phyloP scores from a whole-genome alignment of 2,329 filamentous ascomycete genomes.

The Fusarium vanettenii region DNA sequence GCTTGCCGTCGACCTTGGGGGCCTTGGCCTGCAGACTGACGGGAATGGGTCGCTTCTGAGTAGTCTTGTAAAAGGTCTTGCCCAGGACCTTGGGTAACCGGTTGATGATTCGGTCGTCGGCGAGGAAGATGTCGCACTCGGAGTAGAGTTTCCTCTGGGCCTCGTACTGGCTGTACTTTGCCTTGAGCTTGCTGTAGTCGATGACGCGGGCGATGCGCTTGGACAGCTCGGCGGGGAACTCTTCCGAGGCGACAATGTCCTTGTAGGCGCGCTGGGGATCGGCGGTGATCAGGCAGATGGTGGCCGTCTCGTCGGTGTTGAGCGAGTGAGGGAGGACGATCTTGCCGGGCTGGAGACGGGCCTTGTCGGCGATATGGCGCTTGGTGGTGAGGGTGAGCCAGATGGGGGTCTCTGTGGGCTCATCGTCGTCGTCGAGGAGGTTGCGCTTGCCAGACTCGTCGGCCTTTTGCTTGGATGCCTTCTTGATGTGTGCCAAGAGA shows the following conservation, averaged over 20 bases:
- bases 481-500: constrained; percentile 71
- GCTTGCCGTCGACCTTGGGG: constrained; percentile 70
- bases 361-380: constrained; percentile 76
- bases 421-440: constrained; percentile 62
- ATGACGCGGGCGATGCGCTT: constrained; percentile 81
- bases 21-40: constrained; percentile 75
- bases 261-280: constrained; percentile 88
- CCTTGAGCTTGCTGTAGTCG: constrained; percentile 80
- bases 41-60: constrained; percentile 87
- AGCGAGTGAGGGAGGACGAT: constrained; percentile 83
- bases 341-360: constrained; percentile 84
- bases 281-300: constrained; percentile 88
- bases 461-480: constrained; percentile 61
- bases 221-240: constrained; percentile 75
- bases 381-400: constrained; percentile 75
- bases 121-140: constrained; percentile 94
- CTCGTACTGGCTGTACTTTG: constrained; percentile 92
- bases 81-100: constrained; percentile 82
- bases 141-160: constrained; percentile 82
- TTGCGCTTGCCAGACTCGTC: constrained; percentile 64
- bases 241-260: constrained; percentile 80
- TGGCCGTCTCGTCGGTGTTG: constrained; percentile 71
- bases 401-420: constrained; percentile 62
- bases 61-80: constrained; percentile 91
- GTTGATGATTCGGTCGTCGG: constrained; percentile 86